phyloP scores from a whole-genome alignment of 345 rosid species.

The Rubroshorea leprosula region DNA sequence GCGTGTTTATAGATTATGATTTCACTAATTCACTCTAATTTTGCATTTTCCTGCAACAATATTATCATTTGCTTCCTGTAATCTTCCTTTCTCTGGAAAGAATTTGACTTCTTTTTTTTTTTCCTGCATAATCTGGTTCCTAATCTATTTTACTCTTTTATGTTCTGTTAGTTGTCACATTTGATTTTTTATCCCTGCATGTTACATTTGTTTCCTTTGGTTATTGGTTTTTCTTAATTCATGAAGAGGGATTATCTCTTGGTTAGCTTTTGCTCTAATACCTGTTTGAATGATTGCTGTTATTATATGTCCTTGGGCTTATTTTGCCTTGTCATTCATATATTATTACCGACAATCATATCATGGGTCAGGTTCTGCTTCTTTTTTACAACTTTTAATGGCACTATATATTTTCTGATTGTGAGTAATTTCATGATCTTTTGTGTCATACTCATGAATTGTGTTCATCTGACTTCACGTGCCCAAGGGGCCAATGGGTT shows the following conservation, averaged over 20 bases:
- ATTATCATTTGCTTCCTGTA: neutral
- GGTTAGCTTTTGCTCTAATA: too few relatives aligned
- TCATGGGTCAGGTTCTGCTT: neutral
- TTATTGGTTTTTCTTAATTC: neutral
- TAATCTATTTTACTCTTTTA: neutral
- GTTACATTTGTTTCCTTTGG: too few relatives aligned
- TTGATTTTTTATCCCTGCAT: neutral
- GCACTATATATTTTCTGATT: neutral
- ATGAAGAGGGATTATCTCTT: neutral
- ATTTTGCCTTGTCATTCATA: neutral
- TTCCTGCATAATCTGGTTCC: too few relatives aligned
- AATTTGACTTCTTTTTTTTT: neutral
- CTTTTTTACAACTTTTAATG: neutral
- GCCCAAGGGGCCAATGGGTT: constrained; percentile 11
- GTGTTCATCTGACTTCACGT: constrained; percentile 9
- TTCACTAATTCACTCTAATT: neutral
- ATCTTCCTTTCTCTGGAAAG: neutral
- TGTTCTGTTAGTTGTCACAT: neutral
- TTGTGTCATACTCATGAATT: constrained; percentile 1
- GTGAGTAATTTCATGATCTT: neutral
- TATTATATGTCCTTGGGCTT: neutral
- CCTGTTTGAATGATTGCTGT: too few relatives aligned
- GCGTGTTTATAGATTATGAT: neutral
- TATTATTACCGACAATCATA: neutral
- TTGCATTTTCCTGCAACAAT: neutral